These are phyloP conservation scores for Suillus subaureus DNA, from an alignment of 768 basidiomycete genomes.

Conservation along the genomic window DNA sequence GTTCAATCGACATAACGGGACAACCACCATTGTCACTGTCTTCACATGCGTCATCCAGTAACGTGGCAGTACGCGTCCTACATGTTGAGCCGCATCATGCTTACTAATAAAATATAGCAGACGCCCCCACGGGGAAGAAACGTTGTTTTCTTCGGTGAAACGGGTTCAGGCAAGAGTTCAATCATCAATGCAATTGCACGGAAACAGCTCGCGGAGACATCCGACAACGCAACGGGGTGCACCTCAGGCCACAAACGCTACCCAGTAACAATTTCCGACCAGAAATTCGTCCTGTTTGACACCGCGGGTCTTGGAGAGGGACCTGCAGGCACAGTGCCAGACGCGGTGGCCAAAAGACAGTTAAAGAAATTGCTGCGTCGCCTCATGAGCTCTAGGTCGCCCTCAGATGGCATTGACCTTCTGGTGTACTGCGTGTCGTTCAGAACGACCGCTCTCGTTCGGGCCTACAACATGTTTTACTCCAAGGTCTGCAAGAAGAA, in stretches of 20 bases:
- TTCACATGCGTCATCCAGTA: background rate
- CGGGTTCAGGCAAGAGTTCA: slow-evolving; percentile 43
- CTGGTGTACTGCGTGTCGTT: slow-evolving; percentile 33
- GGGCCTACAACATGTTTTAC: slow-evolving; percentile 29
- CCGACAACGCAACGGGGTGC: slow-evolving; percentile 35
- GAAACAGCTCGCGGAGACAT: slow-evolving; percentile 27
- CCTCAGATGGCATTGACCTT: background rate
- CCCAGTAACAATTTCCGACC: slow-evolving; percentile 20
- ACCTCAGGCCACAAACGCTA: slow-evolving; percentile 34
- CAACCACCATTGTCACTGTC: no score
- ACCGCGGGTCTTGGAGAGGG: slow-evolving; percentile 36
- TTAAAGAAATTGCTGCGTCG: slow-evolving; percentile 33
- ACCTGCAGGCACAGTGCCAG: slow-evolving; percentile 28
- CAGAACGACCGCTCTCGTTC: slow-evolving; percentile 28
- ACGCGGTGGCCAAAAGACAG: slow-evolving; percentile 23
- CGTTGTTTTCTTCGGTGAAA: slow-evolving; percentile 44
- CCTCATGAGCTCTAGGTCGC: slow-evolving; percentile 22
- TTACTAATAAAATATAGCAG: background rate
- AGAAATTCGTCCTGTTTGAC: slow-evolving; percentile 29
- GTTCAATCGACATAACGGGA: no score
- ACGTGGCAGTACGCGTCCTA: no score
- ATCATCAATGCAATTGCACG: slow-evolving; percentile 42
- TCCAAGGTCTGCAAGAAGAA: slow-evolving; percentile 35
- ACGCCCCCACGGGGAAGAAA: slow-evolving; percentile 20
- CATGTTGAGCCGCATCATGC: no score